These are phyloP conservation scores for Tetracladium maxilliforme DNA, from an alignment of 2,329 filamentous ascomycete genomes.

Conservation along the genomic window DNA sequence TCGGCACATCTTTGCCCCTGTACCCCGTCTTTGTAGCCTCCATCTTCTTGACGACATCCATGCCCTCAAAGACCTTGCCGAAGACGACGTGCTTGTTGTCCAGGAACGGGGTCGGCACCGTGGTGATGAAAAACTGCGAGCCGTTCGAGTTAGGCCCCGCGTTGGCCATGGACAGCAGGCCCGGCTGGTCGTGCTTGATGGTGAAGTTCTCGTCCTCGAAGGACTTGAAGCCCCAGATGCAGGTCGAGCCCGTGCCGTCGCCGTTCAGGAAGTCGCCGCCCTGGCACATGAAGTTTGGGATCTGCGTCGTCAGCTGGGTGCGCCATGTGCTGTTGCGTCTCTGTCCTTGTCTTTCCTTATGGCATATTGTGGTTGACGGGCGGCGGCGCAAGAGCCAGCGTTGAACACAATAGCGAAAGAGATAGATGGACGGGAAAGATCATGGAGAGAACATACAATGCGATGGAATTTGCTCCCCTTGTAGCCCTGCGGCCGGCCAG, in stretches of 20 bases:
- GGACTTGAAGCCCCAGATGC: slow-evolving; percentile 71
- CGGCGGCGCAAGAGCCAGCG: slow-evolving; percentile 1
- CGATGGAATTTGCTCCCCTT: slow-evolving; percentile 91
- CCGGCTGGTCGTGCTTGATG: slow-evolving; percentile 63
- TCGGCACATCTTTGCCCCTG: slow-evolving; percentile 62
- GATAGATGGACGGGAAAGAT: slow-evolving; percentile 1
- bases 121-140: slow-evolving; percentile 95
- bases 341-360: not conserved
- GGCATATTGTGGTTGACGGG: not conserved
- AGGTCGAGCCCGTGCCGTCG: slow-evolving; percentile 77
- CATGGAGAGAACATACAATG: slow-evolving; percentile 44
- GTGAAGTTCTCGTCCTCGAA: slow-evolving; percentile 88
- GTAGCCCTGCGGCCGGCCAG: slow-evolving; percentile 76
- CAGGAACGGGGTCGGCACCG: slow-evolving; percentile 71
- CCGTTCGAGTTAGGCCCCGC: slow-evolving; percentile 87
- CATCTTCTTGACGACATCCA: slow-evolving; percentile 86
- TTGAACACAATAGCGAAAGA: slow-evolving; percentile 4
- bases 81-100: slow-evolving; percentile 94
- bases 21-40: slow-evolving; percentile 76
- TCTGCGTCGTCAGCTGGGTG: slow-evolving; percentile 43
- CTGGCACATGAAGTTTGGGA: slow-evolving; percentile 95
- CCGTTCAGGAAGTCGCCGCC: slow-evolving; percentile 92
- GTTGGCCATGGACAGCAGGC: slow-evolving; percentile 89
- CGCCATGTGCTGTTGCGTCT: not conserved
- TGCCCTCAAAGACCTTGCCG: slow-evolving; percentile 74